Base-by-base conservation (phyloP, 805 yeast species). In the Lachancea dasiensis region DNA sequence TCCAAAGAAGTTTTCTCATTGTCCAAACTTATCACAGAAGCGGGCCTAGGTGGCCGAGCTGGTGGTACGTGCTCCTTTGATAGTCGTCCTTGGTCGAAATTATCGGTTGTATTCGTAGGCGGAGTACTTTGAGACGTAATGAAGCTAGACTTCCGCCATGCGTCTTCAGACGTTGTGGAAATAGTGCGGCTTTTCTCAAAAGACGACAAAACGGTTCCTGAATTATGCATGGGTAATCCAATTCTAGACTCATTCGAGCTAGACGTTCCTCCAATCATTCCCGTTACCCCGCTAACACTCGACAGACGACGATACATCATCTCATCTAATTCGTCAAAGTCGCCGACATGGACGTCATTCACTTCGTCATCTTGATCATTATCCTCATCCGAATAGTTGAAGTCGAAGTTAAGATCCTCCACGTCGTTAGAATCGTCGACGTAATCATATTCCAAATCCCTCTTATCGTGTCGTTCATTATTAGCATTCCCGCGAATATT, bases 311-410 rank as follows among this genome's bases (percentile, higher is more conserved):
- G 49, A 36, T 56, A 58, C 37, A 58, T 43, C 36, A 52, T 59
- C 38, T 56, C 61, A 34, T 58, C 61, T 17, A 58, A 35, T 27
- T 51, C 60, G 38, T 58, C 63, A 27, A 54, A 39, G 13, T 56
- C 61, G 9, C 47, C 58, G 15, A 56, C 41, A 17, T 48, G 46
- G 4, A 56, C 31, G 35, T 58, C 63, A 25, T 45, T 47, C 6
- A 54, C 58, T 9, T 45, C 50, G 19, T 51, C 58, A 7, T 41
- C 41, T 16, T 28, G n/a, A 20, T 52, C 56, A 11, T 26, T 14
- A 8, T 26, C 35, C 23, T 31, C 44, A 7, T 36, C 34, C 13
- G 38, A 34, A 17, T 43, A 48, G 20, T 36, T 46, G 14, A 35
- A 42, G 4, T 35, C 37, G 25, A 36, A 16, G n/a, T 32, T 30